Base-by-base conservation (phyloP, 1,284 basidiomycete genomes). In the Ceratobasidium papillatum region DNA sequence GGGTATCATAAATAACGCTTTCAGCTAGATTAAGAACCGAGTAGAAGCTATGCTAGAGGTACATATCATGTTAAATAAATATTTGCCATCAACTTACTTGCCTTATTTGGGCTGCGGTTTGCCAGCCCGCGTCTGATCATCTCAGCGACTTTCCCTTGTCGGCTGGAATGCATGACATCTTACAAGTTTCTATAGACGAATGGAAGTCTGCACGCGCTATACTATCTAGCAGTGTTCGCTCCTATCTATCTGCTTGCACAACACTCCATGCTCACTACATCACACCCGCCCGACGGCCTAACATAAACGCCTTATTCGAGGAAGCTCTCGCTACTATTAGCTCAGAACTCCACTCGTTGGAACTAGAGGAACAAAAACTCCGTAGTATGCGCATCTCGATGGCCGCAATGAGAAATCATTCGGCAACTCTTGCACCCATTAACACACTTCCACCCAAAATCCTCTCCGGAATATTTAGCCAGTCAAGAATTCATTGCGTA, bases 371-470 rank as follows among this genome's bases (percentile, higher is more conserved):
- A 43, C 1, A 0, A 12, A 27, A 0, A 0, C 22, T 61, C 9
- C 27, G 38, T 17, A 12, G 9, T 17, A 43, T 27, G 9, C 59
- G 59, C 32, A 3, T 14, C 2, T 41, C 17, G 12, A 5, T 61
- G 22, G 1, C 59, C 12, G 17, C 59, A 17, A 61, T 43, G 38
- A 61, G 59, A 27, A 61, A 61, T 38, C n/a, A 43, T 1, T 61
- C 59, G n/a, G 4, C 22, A 17, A 14, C 38, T 5, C 22, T 68
- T 2, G 1, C 65, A 19, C 12, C 30, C 1, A 38, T 43, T 27
- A 54, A 43, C 19, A 27, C 36, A 19, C 65, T 68, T 36, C 65
- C 65, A 36, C 30, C 49, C n/a, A 51, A 68, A 51, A 41, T 68
- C 51, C n/a, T 68, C 2, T 36, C 49, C 27, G 7, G 17, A 7